Percentiles rank a stretch among this genome's conserved stretches.
Conservation (phyloP, 2,329 filamentous ascomycete species). For the Madurella mycetomatis region DNA sequence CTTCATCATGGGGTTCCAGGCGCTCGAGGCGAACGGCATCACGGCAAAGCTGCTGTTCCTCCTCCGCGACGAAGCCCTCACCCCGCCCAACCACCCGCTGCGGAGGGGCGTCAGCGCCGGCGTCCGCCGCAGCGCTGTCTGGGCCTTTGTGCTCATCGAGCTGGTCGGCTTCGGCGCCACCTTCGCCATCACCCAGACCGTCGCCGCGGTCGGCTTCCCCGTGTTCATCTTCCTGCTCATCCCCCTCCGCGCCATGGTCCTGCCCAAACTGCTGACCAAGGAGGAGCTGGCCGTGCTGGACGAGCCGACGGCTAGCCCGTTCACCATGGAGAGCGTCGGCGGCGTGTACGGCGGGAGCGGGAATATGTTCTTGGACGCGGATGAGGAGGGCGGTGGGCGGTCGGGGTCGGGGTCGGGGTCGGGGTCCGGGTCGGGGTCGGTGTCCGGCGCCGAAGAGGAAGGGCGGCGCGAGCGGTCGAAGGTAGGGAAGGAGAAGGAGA, state of each 20-base stretch:
- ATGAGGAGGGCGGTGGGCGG: slow-evolving; percentile 1
- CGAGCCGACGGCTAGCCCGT: slow-evolving; percentile 68
- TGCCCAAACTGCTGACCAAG: slow-evolving; percentile 57
- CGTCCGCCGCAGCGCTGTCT: slow-evolving; percentile 63
- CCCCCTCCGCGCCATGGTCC: slow-evolving; percentile 58
- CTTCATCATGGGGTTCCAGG: slow-evolving; percentile 80
- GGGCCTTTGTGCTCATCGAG: slow-evolving; percentile 66
- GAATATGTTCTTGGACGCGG: slow-evolving; percentile 9
- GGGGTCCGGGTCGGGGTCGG: neutral
- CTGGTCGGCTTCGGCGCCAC: slow-evolving; percentile 69
- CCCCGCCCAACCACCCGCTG: slow-evolving; percentile 55
- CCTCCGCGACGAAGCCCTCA: slow-evolving; percentile 59
- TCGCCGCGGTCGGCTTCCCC: slow-evolving; percentile 77
- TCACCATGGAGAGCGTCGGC: slow-evolving; percentile 72
- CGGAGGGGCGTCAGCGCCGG: slow-evolving; percentile 29
- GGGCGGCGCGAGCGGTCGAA: neutral
- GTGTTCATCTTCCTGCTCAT: slow-evolving; percentile 67
- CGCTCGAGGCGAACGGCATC: slow-evolving; percentile 71
- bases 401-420: neutral
- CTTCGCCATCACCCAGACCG: slow-evolving; percentile 76
- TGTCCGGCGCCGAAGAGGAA: neutral
- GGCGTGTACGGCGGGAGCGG: slow-evolving; percentile 48
- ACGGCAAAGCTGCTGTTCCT: slow-evolving; percentile 71
- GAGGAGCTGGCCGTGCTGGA: slow-evolving; percentile 63
- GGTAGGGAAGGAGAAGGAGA: slow-evolving; percentile 1